phyloP scores from a whole-genome alignment of 208 protist genomes.

The Leishmania tropica region DNA sequence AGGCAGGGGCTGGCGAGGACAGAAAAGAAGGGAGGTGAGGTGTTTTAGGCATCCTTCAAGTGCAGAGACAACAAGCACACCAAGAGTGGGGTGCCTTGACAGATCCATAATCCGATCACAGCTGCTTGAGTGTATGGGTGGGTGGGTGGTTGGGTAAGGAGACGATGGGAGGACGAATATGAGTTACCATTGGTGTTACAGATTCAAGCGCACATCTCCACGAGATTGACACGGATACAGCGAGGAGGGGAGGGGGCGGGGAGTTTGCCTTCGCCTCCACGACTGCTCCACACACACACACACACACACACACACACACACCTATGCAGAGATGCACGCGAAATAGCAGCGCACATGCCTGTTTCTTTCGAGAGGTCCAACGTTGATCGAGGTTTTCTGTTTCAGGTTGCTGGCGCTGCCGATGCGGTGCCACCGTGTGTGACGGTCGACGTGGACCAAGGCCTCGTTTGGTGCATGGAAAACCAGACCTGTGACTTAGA shows the following conservation, averaged over 20 bases:
- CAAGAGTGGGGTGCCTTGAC: background rate
- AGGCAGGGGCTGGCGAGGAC: background rate
- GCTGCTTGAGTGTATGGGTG: background rate
- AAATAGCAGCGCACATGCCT: background rate
- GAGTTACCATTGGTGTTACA: background rate
- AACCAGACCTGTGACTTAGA: too few relatives aligned
- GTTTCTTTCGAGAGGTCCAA: background rate
- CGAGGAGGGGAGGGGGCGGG: background rate
- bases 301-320: background rate
- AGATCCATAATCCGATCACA: too few relatives aligned
- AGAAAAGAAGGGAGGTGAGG: background rate
- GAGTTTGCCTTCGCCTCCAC: background rate
- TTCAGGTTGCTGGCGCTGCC: background rate
- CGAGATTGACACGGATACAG: background rate
- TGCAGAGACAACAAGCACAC: too few relatives aligned
- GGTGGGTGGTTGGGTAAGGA: background rate
- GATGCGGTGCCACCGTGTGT: background rate
- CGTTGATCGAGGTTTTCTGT: background rate
- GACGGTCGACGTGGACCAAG: too few relatives aligned
- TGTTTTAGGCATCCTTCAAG: background rate
- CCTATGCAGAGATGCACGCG: background rate
- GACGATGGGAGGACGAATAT: background rate
- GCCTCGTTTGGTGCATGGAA: too few relatives aligned
- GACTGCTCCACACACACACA: background rate
- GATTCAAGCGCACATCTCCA: background rate